A percentile compares a stretch with the other conserved stretches of the same genome.
These are phyloP conservation scores for Hibiscus tridactylites DNA, from an alignment of 345 rosid genomes.

Conservation along the genomic window DNA sequence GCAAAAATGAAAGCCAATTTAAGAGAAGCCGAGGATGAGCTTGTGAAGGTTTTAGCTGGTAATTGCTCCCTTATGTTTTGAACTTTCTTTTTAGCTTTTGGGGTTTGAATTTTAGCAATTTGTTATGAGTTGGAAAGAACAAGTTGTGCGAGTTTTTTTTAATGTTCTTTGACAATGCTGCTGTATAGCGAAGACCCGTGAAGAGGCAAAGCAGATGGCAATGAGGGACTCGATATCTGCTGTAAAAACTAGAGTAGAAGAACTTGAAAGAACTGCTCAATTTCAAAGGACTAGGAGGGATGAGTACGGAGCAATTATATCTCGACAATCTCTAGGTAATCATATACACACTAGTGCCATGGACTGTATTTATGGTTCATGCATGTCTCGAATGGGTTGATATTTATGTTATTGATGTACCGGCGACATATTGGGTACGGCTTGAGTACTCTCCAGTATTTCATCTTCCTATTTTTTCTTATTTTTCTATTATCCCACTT, in stretches of 20 bases:
- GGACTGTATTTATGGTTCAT: neutral
- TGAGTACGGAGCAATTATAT: conserved; percentile 42
- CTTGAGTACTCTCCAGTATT: no score
- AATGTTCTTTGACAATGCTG: conserved; percentile 2
- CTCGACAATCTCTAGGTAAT: conserved; percentile 53
- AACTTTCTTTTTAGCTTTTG: neutral
- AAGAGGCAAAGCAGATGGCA: conserved; percentile 68
- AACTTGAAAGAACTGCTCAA: conserved; percentile 45
- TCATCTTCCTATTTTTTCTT: no score
- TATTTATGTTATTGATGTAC: neutral
- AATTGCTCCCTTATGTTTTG: neutral
- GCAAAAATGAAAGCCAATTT: conserved; percentile 45
- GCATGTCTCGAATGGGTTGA: neutral
- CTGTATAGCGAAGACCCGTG: conserved; percentile 65
- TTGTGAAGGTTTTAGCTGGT: conserved; percentile 76
- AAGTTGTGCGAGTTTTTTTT: neutral
- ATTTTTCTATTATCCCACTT: no score
- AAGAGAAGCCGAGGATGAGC: conserved; percentile 71
- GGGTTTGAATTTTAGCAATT: neutral
- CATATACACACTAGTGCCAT: neutral
- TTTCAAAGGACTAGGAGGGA: conserved; percentile 61
- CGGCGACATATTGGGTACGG: no score
- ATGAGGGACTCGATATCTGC: conserved; percentile 56
- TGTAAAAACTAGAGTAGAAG: conserved; percentile 43
- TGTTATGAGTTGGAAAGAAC: neutral